phyloP scores from a whole-genome alignment of 202 grass and related monocot genomes.

The Carex arenaria region DNA sequence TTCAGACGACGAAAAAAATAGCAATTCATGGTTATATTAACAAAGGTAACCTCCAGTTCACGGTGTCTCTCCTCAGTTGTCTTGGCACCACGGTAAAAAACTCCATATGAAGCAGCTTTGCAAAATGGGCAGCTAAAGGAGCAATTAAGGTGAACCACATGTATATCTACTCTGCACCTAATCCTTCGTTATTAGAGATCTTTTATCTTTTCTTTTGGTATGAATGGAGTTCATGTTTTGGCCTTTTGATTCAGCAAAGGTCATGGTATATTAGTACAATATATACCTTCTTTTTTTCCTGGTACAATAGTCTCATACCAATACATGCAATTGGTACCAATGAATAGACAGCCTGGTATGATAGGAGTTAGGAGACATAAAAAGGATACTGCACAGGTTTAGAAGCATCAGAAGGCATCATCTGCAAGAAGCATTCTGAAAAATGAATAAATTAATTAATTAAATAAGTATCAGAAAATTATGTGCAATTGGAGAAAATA shows the following conservation, averaged over 20 bases:
- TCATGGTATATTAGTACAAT: neutral
- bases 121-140: slow-evolving; percentile 66
- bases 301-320: neutral
- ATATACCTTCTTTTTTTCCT: too few species aligned
- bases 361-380: neutral
- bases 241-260: neutral
- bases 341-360: neutral
- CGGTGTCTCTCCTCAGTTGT: slow-evolving; percentile 35
- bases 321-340: neutral
- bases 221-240: neutral
- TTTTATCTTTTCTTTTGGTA: neutral
- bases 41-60: slow-evolving; percentile 32
- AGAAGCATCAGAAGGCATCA: slow-evolving; percentile 53
- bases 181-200: neutral
- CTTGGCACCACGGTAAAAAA: slow-evolving; percentile 44
- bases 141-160: slow-evolving; percentile 31
- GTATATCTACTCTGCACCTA: neutral
- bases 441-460: neutral
- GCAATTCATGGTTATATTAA: neutral
- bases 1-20: neutral
- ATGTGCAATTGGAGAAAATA: neutral
- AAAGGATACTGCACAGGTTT: slow-evolving; percentile 63
- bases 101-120: slow-evolving; percentile 54
- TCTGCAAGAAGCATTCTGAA: slow-evolving; percentile 91
- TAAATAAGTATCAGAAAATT: neutral